Conservation (phyloP, 768 basidiomycete species). For the Vararia minispora region DNA sequence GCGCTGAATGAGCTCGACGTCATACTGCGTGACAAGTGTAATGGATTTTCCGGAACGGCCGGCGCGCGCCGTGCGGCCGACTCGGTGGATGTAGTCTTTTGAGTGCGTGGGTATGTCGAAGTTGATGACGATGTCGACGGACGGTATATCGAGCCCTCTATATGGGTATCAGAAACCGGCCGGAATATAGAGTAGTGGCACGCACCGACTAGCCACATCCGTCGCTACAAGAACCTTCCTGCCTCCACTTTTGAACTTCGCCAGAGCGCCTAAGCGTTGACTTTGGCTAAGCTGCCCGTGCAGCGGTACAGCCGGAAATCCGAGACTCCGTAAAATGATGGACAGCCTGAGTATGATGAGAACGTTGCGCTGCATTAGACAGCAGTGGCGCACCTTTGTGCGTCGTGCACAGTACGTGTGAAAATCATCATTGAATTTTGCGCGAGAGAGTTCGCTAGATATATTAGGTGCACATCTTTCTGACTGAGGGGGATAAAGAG, state of each 20-base stretch:
- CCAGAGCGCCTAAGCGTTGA: slow-evolving; percentile 83
- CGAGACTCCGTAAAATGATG: slow-evolving; percentile 80
- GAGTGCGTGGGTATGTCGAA: slow-evolving; percentile 97
- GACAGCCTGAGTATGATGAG: slow-evolving; percentile 44
- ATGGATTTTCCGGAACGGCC: slow-evolving; percentile 96
- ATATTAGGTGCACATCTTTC: slow-evolving; percentile 86
- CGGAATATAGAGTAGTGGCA: slow-evolving; percentile 3
- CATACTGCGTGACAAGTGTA: slow-evolving; percentile 97
- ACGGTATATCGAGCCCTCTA: slow-evolving; percentile 91
- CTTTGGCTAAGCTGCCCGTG: slow-evolving; percentile 95
- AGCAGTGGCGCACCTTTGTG: slow-evolving; percentile 47
- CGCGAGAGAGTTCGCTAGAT: slow-evolving; percentile 79
- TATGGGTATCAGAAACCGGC: not conserved
- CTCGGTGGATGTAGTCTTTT: slow-evolving; percentile 98
- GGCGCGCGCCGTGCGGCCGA: slow-evolving; percentile 94
- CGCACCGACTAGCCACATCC: slow-evolving; percentile 86
- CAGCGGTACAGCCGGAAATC: slow-evolving; percentile 90
- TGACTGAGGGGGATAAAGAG: slow-evolving; percentile 85
- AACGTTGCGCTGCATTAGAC: not conserved
- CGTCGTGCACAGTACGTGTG: slow-evolving; percentile 90
- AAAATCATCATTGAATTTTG: slow-evolving; percentile 95
- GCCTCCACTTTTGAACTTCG: slow-evolving; percentile 94
- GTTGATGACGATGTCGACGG: slow-evolving; percentile 95
- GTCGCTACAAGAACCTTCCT: slow-evolving; percentile 89
- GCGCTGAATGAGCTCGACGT: slow-evolving; percentile 90